Conservation (phyloP, 2,329 filamentous ascomycete genomes). For the Phyllosticta citribraziliensis region DNA sequence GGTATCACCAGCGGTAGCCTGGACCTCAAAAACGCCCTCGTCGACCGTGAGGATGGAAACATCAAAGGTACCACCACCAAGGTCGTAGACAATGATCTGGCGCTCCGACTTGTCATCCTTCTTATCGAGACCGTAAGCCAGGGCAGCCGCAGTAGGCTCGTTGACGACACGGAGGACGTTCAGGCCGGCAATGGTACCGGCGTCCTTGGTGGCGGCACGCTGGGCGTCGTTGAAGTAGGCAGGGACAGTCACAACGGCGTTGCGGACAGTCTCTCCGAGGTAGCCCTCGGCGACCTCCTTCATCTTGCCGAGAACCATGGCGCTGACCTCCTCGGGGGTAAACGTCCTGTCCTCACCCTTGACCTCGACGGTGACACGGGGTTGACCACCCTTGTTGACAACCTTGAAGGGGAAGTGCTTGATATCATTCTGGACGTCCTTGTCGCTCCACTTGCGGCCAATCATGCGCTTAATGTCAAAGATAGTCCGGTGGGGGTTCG, state of each 20-base stretch:
- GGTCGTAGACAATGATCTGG: conserved; percentile 33
- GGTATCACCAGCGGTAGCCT: conserved; percentile 92
- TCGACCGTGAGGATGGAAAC: conserved; percentile 45
- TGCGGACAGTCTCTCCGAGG: conserved; percentile 72
- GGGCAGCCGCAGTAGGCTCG: conserved; percentile 90
- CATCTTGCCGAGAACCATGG: conserved; percentile 78
- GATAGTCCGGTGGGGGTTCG: conserved; percentile 40
- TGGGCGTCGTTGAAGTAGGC: conserved; percentile 99
- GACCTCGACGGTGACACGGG: conserved; percentile 67
- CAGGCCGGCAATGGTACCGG: conserved; percentile 81
- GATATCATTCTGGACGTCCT: conserved; percentile 79
- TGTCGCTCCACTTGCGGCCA: conserved; percentile 40
- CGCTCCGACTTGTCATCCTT: conserved; percentile 27
- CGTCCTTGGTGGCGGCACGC: conserved; percentile 93
- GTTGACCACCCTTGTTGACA: conserved; percentile 80
- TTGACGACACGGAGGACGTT: conserved; percentile 95
- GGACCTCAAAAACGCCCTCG: conserved; percentile 84
- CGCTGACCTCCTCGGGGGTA: conserved; percentile 65
- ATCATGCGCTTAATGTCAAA: conserved; percentile 44
- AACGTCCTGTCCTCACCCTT: conserved; percentile 57
- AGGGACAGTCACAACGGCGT: conserved; percentile 87
- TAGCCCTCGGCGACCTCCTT: conserved; percentile 73
- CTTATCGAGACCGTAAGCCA: conserved; percentile 71
- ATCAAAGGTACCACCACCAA: conserved; percentile 35
- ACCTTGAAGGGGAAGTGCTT: conserved; percentile 99